Base-by-base conservation (phyloP, 1,284 basidiomycete species). In the Ustilago trichophora region DNA sequence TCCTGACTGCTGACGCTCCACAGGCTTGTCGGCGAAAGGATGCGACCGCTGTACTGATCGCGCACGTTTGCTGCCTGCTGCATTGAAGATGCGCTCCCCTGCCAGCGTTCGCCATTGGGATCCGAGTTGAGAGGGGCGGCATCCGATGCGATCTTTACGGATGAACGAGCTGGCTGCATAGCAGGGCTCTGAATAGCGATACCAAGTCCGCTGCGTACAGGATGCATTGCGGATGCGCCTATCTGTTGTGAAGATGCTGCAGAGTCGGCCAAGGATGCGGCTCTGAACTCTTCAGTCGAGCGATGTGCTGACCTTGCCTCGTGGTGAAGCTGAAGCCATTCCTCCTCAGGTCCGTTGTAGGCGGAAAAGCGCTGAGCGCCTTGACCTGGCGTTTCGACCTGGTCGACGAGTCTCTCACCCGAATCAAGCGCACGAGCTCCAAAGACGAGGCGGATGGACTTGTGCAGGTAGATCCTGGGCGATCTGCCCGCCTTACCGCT, bases 381-480 rank as follows among this genome's bases (percentile, higher is more conserved):
- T 46, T 36, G 49, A 4, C 65, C 68, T 0, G 74, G 75, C 35
- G 72, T 74, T 45, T 76, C 75, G 24, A 64, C 53, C 2, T 60
- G 47, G 15, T 67, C 58, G n/a, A 53, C 43, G 2, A 74, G 49
- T 42, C 57, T 65, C 33, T 77, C 75, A 16, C 45, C 36, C 27
- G 51, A 60, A 53, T 77, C 75, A 27, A 65, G 69, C 2, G 59
- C 56, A 11, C 74, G 58, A 37, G 75, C 72, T 6, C 60, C 65
- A 50, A 77, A 77, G 31, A 75, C 71, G 29, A 77, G 73, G 3
- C 75, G 63, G 33, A 77, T 70, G 27, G 54, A 43, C 47, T 71
- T 68, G 66, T 77, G 71, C 44, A 77, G 42, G 27, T 60, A 77
- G 51, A 76, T 68, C 43, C 54, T 56, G 19, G 67, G 49, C 11